Base-by-base conservation (phyloP, 176 grass and related monocot species). In the Carex parvula region DNA sequence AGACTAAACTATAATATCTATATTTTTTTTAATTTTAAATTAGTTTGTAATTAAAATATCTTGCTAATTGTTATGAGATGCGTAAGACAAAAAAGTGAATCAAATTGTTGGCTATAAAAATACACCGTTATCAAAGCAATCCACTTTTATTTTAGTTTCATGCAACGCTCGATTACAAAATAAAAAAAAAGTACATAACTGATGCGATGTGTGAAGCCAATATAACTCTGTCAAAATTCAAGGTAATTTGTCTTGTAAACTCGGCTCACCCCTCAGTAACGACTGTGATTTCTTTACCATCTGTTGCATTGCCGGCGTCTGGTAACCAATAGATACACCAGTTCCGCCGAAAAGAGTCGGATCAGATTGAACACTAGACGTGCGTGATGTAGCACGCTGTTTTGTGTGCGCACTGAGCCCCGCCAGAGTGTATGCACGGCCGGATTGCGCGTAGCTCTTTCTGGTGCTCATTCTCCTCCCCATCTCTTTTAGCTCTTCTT, bases 351-450 rank as follows among this genome's bases (percentile, higher is more conserved):
- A 20, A 60, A 17, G 1, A 3, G 15, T 3, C 1, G 6, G 1
- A 14, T 16, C 20, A 5, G 9, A n/a, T 39, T 13, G 41, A 16
- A 54, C 41, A 77, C 12, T 8, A 35, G 65, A 11, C 6, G 9
- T 63, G 14, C 62, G 68, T 8, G 44, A 60, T 21, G 57, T 90
- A 11, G 87, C 84, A 11, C 91, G 84, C 21, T 91, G 92, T 35
- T 21, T 41, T 56, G 7, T 0, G 65, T 91, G 84, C 63, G 42
- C 59, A 75, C 64, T 86, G 1, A 89, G 35, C 63, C 87, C 77
- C 2, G 89, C 26, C 15, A 94, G 82, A 80, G 86, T 33, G 59
- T 42, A 62, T 16, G 89, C 92, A 2, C 87, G 80, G 6, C 89
- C 89, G 0, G 84, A 87, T 3, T 33, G 32, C 32, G 4, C 4